Conservation (phyloP, 202 grass and related monocot species). For the Schoenoplectus triqueter region DNA sequence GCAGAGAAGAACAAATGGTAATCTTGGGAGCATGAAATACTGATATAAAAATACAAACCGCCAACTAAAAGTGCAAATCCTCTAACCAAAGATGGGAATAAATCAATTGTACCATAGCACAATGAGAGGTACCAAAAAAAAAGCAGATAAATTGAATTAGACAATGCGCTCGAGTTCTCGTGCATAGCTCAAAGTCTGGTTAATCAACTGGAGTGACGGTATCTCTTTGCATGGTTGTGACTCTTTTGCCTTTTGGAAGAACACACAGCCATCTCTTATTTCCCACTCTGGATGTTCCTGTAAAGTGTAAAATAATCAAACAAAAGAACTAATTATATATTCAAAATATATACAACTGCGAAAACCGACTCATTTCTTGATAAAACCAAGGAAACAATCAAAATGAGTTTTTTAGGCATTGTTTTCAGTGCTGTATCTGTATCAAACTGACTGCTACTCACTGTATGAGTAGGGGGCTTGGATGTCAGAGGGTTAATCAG, state of each 20-base stretch:
- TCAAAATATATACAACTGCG: not conserved
- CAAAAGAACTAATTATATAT: not conserved
- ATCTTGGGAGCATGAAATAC: not conserved
- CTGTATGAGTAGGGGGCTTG: not conserved
- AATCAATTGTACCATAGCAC: conserved; percentile 14
- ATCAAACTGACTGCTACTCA: not conserved
- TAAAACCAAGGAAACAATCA: not conserved
- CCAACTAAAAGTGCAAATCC: conserved; percentile 26
- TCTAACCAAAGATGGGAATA: not conserved
- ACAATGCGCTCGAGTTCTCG: conserved; percentile 74
- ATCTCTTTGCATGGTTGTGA: conserved; percentile 94
- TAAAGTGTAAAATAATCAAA: not conserved
- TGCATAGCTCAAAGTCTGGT: conserved; percentile 64
- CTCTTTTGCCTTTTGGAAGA: conserved; percentile 89
- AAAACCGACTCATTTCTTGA: not conserved
- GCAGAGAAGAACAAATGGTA: not conserved
- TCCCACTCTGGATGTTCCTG: conserved; percentile 95
- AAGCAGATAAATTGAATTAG: conserved; percentile 41
- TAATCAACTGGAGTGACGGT: conserved; percentile 71
- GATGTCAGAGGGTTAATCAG: not conserved
- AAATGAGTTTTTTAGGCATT: not conserved
- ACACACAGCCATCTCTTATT: conserved; percentile 61
- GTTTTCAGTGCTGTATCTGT: not conserved
- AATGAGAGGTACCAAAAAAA: not conserved
- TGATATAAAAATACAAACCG: conserved; percentile 1